These are phyloP conservation scores for Solanum chmielewskii DNA, from an alignment of 257 asterid genomes.

Conservation along the genomic window DNA sequence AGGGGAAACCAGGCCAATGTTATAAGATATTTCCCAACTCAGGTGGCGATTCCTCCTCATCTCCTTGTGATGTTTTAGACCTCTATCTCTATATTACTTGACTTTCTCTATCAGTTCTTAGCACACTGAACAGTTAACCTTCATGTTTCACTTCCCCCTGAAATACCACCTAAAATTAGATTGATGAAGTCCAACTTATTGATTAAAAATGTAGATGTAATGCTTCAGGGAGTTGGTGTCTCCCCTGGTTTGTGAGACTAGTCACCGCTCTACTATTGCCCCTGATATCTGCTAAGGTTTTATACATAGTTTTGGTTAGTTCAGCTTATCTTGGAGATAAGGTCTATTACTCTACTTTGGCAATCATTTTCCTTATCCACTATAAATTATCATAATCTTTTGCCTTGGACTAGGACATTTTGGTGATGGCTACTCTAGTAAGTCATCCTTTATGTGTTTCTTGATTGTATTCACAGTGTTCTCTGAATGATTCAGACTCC, in stretches of 20 bases:
- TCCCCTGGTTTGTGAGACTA: not conserved
- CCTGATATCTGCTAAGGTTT: not conserved
- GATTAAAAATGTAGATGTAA: not conserved
- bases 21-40: conserved; percentile 92
- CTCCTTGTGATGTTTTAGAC: not conserved
- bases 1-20: conserved; percentile 96
- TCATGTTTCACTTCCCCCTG: not conserved
- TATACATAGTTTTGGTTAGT: not conserved
- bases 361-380: not conserved
- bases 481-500: not conserved
- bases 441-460: not conserved
- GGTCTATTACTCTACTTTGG: not conserved
- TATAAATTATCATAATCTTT: not conserved
- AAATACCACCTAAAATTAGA: not conserved
- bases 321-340: not conserved
- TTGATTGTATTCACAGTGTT: not conserved
- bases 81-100: not conserved
- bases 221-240: not conserved
- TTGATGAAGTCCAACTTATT: not conserved
- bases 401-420: not conserved
- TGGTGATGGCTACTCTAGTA: not conserved
- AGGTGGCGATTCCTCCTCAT: conserved; percentile 32
- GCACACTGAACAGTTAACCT: not conserved
- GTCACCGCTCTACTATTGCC: not conserved
- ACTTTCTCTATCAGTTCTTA: not conserved